Conservation (phyloP, 805 yeast genomes). For the Spathaspora girioi region DNA sequence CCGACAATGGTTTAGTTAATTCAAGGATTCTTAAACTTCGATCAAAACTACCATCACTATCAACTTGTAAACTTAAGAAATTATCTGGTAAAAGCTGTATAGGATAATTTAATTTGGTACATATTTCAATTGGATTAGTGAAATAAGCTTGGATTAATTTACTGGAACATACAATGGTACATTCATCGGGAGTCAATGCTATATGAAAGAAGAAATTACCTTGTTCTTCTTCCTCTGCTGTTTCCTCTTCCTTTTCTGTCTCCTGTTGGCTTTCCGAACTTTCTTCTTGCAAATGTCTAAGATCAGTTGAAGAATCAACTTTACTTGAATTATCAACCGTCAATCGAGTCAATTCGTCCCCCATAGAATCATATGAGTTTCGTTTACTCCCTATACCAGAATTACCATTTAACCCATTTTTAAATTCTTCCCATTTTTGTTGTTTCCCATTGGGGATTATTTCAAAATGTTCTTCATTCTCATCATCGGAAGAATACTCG, state of each 20-base stretch:
- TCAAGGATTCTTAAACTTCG: constrained; percentile 50
- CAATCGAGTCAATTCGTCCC: constrained; percentile 3
- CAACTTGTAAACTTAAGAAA: constrained; percentile 55
- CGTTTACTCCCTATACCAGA: background rate
- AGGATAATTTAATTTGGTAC: constrained; percentile 30
- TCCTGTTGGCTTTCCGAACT: too few species aligned
- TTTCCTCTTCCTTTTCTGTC: background rate
- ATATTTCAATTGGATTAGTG: constrained; percentile 31
- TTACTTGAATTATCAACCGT: constrained; percentile 30
- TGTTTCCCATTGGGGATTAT: too few species aligned
- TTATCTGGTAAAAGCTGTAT: constrained; percentile 39
- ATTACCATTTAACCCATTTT: background rate
- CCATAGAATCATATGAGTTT: constrained; percentile 4
- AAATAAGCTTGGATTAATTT: constrained; percentile 36
- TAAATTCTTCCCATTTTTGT: background rate
- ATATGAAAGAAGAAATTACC: constrained; percentile 53
- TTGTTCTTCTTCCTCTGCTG: constrained; percentile 18
- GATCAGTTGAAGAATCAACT: constrained; percentile 3
- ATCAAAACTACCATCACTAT: constrained; percentile 55
- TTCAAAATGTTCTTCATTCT: constrained; percentile 8
- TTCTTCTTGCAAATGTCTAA: background rate
- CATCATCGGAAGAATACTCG: constrained; percentile 1
- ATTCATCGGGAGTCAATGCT: constrained; percentile 60
- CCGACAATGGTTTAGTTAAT: constrained; percentile 56
- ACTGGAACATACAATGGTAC: constrained; percentile 54